Base-by-base conservation (phyloP, 1,139 yeast genomes). In the Hanseniaspora sp. region DNA sequence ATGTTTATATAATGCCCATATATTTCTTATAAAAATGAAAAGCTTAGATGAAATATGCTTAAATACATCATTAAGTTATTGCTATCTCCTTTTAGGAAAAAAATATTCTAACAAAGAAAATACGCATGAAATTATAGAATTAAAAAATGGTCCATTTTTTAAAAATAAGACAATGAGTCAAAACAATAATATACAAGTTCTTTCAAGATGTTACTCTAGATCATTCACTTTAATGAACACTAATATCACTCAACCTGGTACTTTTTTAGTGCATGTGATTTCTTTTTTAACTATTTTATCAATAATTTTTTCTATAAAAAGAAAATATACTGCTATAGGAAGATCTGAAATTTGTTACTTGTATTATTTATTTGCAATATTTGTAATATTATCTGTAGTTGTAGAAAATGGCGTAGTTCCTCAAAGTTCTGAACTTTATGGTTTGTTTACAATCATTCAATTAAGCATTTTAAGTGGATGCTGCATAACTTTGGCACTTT, bases 391-490 rank as follows among this genome's bases (percentile, higher is more conserved):
- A 59, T 75, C 90, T 6, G 72, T 90, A 56, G 78, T 88, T 40
- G 92, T 87, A 15, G 96, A 90, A 64, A 82, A 95, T 60, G 97
- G 97, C 33, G 96, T 90, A 5, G 77, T 86, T 23, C 95, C 97
- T 2, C 95, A 95, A 1, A 83, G 90, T 4, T 78, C 92, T 3
- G 63, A 65, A 4, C 74, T 86, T 11, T 90, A 80, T 65, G 84
- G 88, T 0, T 88, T 85, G 67, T 83, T 88, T 67, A 96, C 86
- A 11, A 79, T 94, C 13, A 74, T 82, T 2, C 96, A 90, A 67
- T 66, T 83, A 15, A 96, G 94, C 0, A 62, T 85, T 18, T 76
- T 84, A 0, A 79, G 88, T 23, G 82, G 87, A 0, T 74, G 81
- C 38, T 84, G 94, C 63, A 74, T 82, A 71, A 70, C 84, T 48